Evolutionary conservation across 2,329 filamentous ascomycete species (phyloP).

Genomic region (Fusarium incarnatum): DNA sequence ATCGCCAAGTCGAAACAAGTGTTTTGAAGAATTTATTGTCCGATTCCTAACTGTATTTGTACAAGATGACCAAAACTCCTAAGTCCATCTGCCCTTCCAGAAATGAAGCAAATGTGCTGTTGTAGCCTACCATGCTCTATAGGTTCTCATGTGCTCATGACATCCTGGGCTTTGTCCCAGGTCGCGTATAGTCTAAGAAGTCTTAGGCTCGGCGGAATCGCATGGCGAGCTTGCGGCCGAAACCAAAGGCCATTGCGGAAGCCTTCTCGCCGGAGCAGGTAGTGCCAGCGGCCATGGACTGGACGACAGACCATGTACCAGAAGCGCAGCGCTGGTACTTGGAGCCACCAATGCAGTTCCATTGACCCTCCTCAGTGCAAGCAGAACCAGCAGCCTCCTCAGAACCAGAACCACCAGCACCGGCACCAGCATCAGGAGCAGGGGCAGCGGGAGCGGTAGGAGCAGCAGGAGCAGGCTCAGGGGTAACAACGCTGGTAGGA

Average conservation of each 20-base stretch:
- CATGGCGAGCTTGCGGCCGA: conserved; percentile 36
- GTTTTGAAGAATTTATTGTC: conserved; percentile 29
- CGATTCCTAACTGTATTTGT: conserved; percentile 30
- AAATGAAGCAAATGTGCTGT: conserved; percentile 20
- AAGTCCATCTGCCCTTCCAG: conserved; percentile 13
- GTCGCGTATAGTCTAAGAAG: conserved; percentile 1
- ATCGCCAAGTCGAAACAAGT: conserved; percentile 17
- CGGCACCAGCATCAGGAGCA: conserved; percentile 21
- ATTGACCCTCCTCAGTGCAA: conserved; percentile 66
- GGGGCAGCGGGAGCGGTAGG: conserved; percentile 34
- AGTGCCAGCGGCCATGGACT: conserved; percentile 65
- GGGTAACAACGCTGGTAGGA: conserved; percentile 25
- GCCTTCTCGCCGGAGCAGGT: conserved; percentile 55
- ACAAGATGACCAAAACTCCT: conserved; percentile 33
- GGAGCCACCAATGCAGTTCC: conserved; percentile 67
- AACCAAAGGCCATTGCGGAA: conserved; percentile 41
- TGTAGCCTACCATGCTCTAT: not conserved
- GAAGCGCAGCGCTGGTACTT: conserved; percentile 73
- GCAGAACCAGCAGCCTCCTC: conserved; percentile 53
- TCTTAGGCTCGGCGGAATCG: conserved; percentile 28
- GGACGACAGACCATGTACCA: conserved; percentile 63
- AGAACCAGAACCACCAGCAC: conserved; percentile 44
- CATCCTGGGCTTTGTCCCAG: conserved; percentile 7
- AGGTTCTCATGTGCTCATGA: conserved; percentile 17
- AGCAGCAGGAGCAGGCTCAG: conserved; percentile 25